phyloP scores from a whole-genome alignment of 1,139 yeast species.

The Geotrichum macrosporum region DNA sequence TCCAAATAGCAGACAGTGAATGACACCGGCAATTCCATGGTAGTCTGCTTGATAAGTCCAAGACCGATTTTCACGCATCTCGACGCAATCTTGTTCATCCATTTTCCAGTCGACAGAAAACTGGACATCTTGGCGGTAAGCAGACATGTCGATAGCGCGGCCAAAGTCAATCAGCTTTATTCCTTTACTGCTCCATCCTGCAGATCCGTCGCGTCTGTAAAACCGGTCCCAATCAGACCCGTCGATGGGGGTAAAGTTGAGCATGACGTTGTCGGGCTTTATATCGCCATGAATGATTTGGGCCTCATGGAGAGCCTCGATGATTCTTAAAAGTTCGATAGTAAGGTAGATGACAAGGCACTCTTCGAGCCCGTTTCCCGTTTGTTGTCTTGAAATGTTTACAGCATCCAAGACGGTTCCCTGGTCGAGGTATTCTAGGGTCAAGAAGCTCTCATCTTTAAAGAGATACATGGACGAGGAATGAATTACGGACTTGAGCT shows the following conservation, averaged over 20 bases:
- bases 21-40: slow-evolving; percentile 72
- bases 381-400: slow-evolving; percentile 36
- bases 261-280: slow-evolving; percentile 84
- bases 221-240: slow-evolving; percentile 28
- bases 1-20: slow-evolving; percentile 64
- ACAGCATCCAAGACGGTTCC: slow-evolving; percentile 77
- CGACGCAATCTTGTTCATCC: slow-evolving; percentile 73
- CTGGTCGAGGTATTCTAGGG: slow-evolving; percentile 64
- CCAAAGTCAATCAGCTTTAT: slow-evolving; percentile 77
- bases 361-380: slow-evolving; percentile 50
- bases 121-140: slow-evolving; percentile 47
- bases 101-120: slow-evolving; percentile 62
- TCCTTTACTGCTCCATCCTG: slow-evolving; percentile 55
- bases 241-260: slow-evolving; percentile 45
- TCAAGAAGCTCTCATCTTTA: slow-evolving; percentile 68
- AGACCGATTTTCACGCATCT: slow-evolving; percentile 55
- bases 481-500: slow-evolving; percentile 45
- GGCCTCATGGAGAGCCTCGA: slow-evolving; percentile 59
- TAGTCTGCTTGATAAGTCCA: slow-evolving; percentile 88
- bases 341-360: slow-evolving; percentile 59
- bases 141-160: slow-evolving; percentile 65
- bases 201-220: slow-evolving; percentile 36
- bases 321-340: slow-evolving; percentile 54
- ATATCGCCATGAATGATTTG: slow-evolving; percentile 81
- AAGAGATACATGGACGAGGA: slow-evolving; percentile 55